Evolutionary conservation across 2,329 filamentous ascomycete species (phyloP).

Genomic region (Teratosphaeria pseudoeucalypti): DNA sequence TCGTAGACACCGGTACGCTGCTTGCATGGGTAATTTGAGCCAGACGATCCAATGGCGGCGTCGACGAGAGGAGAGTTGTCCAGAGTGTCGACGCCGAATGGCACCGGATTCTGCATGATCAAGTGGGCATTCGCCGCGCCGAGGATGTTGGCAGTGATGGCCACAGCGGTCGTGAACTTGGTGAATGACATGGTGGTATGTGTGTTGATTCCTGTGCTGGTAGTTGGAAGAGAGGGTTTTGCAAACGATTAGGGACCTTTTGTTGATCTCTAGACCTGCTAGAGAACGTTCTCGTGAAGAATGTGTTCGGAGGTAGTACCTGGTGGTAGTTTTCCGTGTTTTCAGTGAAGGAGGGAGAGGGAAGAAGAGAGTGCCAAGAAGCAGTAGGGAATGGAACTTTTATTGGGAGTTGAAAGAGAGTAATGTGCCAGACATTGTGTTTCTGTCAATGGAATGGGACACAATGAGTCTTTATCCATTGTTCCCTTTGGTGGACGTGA

Average conservation of each 20-base stretch:
- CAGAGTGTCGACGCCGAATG: slow-evolving; percentile 45
- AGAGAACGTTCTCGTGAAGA: not conserved
- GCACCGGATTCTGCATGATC: slow-evolving; percentile 57
- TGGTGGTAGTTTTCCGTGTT: not conserved
- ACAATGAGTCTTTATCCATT: not conserved
- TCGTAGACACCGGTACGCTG: slow-evolving; percentile 36
- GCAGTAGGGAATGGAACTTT: not conserved
- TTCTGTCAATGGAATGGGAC: not conserved
- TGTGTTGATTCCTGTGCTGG: not conserved
- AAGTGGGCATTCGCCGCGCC: slow-evolving; percentile 58
- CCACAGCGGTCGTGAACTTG: slow-evolving; percentile 6
- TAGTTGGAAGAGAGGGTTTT: not conserved
- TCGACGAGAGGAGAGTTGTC: slow-evolving; percentile 55
- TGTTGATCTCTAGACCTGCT: not conserved
- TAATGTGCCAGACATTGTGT: not conserved
- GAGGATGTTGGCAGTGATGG: slow-evolving; percentile 27
- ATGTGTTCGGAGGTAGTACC: not conserved
- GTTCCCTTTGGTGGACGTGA: not conserved
- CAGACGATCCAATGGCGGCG: slow-evolving; percentile 33
- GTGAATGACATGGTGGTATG: slow-evolving; percentile 5
- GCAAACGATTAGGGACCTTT: not conserved
- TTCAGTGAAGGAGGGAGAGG: not conserved
- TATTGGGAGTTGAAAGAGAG: not conserved
- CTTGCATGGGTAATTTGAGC: slow-evolving; percentile 72
- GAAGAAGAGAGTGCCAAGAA: not conserved